phyloP scores from a whole-genome alignment of 495 filamentous ascomycete genomes.

The Daldinia vernicosa region DNA sequence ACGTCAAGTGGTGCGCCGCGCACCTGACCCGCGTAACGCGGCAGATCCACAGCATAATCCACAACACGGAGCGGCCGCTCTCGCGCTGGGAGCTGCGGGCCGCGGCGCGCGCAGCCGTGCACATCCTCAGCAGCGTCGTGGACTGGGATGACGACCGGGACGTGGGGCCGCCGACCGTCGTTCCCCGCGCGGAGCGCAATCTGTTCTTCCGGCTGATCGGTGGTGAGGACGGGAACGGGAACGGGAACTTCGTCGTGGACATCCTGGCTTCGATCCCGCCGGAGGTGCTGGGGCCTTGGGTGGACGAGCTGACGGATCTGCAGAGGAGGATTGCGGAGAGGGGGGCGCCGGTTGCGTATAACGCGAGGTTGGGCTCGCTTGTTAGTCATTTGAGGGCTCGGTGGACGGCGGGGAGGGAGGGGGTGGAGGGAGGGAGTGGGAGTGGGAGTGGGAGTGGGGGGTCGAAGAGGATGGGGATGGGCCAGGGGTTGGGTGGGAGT shows the following conservation, averaged over 20 bases:
- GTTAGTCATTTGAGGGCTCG: slow-evolving; percentile 7
- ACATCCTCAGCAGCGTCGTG: slow-evolving; percentile 52
- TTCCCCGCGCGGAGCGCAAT: slow-evolving; percentile 42
- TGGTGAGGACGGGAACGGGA: slow-evolving; percentile 45
- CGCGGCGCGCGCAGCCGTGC: slow-evolving; percentile 52
- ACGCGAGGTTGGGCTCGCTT: slow-evolving; percentile 23
- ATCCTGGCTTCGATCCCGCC: slow-evolving; percentile 50
- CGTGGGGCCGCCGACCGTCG: slow-evolving; percentile 30
- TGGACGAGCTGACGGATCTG: slow-evolving; percentile 35
- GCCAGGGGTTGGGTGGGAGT: slow-evolving; percentile 8
- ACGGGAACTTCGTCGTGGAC: slow-evolving; percentile 50
- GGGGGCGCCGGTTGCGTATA: slow-evolving; percentile 28
- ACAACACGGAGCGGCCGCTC: slow-evolving; percentile 48
- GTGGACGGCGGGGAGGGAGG: neutral
- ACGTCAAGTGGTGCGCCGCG: slow-evolving; percentile 50
- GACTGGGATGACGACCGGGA: slow-evolving; percentile 48
- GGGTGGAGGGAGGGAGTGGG: neutral
- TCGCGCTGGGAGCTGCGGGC: slow-evolving; percentile 46
- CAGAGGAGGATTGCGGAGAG: slow-evolving; percentile 18
- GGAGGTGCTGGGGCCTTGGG: slow-evolving; percentile 30
- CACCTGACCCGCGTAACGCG: slow-evolving; percentile 49
- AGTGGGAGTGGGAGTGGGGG: neutral
- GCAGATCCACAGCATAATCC: slow-evolving; percentile 50
- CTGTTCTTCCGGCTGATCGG: slow-evolving; percentile 54
- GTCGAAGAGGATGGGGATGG: slow-evolving; percentile 23